Evolutionary conservation across 176 grass and related monocot species (phyloP).

Genomic region (Bothriochloa decipiens): DNA sequence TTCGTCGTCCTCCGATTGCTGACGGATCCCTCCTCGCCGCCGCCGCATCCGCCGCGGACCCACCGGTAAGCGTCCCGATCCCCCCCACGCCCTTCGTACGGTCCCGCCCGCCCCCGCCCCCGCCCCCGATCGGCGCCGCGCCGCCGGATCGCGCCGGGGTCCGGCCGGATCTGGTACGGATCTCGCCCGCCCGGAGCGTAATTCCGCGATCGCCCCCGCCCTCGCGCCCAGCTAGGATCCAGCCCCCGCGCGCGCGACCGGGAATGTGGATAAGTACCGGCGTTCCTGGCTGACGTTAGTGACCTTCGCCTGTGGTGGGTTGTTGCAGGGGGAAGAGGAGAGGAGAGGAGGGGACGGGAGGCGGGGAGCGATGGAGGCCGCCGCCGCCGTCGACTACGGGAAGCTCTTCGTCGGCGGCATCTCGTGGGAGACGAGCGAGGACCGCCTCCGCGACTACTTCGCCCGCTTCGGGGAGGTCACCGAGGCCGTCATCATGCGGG

Average conservation of each 20-base stretch:
- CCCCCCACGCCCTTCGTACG: background rate
- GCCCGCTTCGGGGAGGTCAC: conserved; percentile 83
- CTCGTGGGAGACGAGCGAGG: conserved; percentile 97
- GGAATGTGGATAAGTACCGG: conserved; percentile 41
- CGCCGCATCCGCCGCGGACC: background rate
- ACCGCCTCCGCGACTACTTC: conserved; percentile 86
- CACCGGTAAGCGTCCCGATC: conserved; percentile 45
- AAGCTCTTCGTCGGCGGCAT: conserved; percentile 98
- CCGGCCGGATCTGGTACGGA: conserved; percentile 57
- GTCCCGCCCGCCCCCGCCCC: background rate
- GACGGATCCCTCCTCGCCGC: conserved; percentile 25
- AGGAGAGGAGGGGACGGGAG: conserved; percentile 16
- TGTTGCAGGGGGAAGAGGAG: conserved; percentile 36
- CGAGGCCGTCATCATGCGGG: conserved; percentile 91
- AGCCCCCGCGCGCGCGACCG: background rate
- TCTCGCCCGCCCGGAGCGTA: background rate
- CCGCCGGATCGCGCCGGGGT: conserved; percentile 15
- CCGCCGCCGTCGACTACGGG: conserved; percentile 62
- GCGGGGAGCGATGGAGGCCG: conserved; percentile 60
- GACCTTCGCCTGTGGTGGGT: background rate
- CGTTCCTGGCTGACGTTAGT: conserved; percentile 27
- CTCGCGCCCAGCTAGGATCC: conserved; percentile 30
- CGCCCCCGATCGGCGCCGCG: conserved; percentile 19
- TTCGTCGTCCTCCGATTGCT: background rate
- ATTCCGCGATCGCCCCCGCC: conserved; percentile 32